Base-by-base conservation (phyloP, 768 basidiomycete species). In the Russula virescens region DNA sequence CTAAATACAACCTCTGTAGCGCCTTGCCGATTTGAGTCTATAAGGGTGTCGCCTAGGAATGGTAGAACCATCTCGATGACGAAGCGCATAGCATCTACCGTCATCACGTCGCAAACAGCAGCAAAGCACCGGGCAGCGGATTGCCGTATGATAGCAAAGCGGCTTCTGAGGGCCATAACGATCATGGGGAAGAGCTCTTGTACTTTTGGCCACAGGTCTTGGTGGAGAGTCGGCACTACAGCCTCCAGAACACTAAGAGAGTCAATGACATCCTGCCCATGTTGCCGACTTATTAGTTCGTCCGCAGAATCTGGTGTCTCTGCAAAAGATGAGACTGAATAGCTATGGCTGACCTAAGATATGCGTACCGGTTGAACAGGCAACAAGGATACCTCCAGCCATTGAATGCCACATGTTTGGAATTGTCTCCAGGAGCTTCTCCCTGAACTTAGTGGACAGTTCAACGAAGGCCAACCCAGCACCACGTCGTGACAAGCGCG, bases 321-420 rank as follows among this genome's bases (percentile, higher is more conserved):
- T 56, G 19, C 25, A 42, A 40, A 51, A 21, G 5, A 42, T 52
- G 19, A 45, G 31, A 11, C 40, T n/a, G 9, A 40, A 26, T 23
- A 5, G 38, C 7, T 28, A 40, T 42, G 34, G 4, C 21, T 52
- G 26, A 35, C 7, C 14, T 52, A 63, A 47, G 46, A 43, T n/a
- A 13, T 31, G 70, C 83, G 48, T 72, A 94, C 94, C 85, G 40
- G 79, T 72, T 46, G 78, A 76, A 66, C 88, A 94, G 25, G 86
- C 82, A 57, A 81, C 83, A 49, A 88, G 68, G 42, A 97, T 72
- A 25, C 90, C 87, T 25, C 87, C 87, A 16, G 85, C 86, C 85
- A 97, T 92, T 5, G 90, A 93, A 53, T 89, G 86, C 95, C 96
- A 98, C 81, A 98, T 89, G 67, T 85, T 92, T 2, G 97, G 96